Evolutionary conservation across 305 asterid species (phyloP), one percentile per base, ranked within the genome.

Genomic region (Lippia alba): DNA sequence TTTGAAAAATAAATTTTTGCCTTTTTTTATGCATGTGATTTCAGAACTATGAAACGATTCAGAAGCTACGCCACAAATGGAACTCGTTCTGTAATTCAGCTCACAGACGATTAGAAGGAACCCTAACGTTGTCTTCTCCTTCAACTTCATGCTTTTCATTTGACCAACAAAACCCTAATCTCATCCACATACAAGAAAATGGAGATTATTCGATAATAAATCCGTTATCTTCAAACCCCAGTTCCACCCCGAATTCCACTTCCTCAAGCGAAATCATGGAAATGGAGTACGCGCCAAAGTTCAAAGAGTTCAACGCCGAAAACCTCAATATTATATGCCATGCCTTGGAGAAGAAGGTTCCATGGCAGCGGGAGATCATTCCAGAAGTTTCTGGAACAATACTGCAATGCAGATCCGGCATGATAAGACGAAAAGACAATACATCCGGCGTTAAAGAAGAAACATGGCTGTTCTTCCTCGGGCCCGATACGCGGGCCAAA

Each of bases 401-500:
- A 9, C 80, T 91, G 16, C 92, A 80, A 68, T 87, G 81, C 87
- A 68, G 98, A 67, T 91, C 97, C 0, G 88, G 94, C 12, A 87
- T 85, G 93, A 19, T 83, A 36, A 72, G 75, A 50, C 78, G 92
- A 68, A 86, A 75, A 70, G 74, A 57, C 30, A 67, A 45, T 7
- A 8, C 12, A 15, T 16, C 8, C 12, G 73, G 44, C 17, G 56
- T 20, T 3, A 91, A 86, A 70, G 90, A 90, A 70, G 99, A 89
- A 33, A 87, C 96, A 2, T 94, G 99, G 99, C 36, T 94, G 15
- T 66, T 84, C 50, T 91, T 91, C 76, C 84, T 76, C 16, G 99
- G 99, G n/a, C 71, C 53, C 53, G 78, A 86, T 33, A 66, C 74
- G 1, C 83, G 73, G 15, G 89, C 87, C 2, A 94, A 94, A 70